Evolutionary conservation across 2,329 filamentous ascomycete species (phyloP).

Genomic region (Penicillium hordei): DNA sequence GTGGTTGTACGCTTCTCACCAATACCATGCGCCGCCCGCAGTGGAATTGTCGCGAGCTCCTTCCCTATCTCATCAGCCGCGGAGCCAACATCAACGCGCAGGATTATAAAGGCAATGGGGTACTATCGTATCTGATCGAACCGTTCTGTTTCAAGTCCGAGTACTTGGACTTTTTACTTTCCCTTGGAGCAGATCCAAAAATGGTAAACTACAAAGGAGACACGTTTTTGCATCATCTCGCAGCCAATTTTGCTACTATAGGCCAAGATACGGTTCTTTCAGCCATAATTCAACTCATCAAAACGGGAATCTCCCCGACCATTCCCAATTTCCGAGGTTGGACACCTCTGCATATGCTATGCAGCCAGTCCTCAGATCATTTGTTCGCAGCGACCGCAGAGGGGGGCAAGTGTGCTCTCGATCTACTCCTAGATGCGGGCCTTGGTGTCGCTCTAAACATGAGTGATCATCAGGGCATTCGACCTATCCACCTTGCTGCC

Average conservation of each 20-base stretch:
- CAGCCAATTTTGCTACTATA: conserved; percentile 11
- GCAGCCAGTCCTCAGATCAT: conserved; percentile 9
- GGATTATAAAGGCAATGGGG: conserved; percentile 20
- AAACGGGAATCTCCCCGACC: neutral
- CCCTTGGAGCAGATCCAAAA: conserved; percentile 14
- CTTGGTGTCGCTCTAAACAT: conserved; percentile 10
- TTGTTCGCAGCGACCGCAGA: conserved; percentile 4
- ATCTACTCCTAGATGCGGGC: conserved; percentile 14
- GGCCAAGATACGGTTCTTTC: neutral
- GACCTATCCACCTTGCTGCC: conserved; percentile 23
- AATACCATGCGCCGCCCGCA: neutral
- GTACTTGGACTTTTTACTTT: conserved; percentile 15
- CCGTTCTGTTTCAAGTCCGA: neutral
- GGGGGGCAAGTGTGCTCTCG: conserved; percentile 9
- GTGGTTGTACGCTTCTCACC: conserved; percentile 14
- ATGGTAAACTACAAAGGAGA: conserved; percentile 17
- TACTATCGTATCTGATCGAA: conserved; percentile 9
- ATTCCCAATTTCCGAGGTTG: conserved; percentile 15
- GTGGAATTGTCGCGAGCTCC: neutral
- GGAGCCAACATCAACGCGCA: conserved; percentile 19
- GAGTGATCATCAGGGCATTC: conserved; percentile 17
- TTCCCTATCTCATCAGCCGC: conserved; percentile 7
- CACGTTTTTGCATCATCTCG: conserved; percentile 16
- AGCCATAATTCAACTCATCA: neutral
- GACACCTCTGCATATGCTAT: conserved; percentile 19